These are phyloP conservation scores for Solanum pimpinellifolium DNA, from an alignment of 257 asterid species.

Conservation along the genomic window DNA sequence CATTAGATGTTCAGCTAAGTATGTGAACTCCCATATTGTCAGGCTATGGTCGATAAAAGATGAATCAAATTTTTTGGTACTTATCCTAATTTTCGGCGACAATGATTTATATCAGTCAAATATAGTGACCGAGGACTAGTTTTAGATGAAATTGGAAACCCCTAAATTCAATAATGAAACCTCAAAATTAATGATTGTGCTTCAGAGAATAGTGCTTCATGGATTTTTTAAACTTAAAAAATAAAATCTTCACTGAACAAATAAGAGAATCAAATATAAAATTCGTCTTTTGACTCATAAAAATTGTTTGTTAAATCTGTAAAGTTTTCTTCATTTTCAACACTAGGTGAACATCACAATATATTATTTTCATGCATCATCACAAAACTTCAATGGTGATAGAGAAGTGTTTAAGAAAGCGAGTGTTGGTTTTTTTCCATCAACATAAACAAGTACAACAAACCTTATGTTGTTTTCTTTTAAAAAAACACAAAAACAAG, in stretches of 20 bases:
- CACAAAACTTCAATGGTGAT: neutral
- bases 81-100: neutral
- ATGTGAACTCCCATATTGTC: too few relatives aligned
- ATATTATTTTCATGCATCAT: neutral
- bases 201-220: neutral
- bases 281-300: neutral
- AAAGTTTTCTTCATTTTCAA: neutral
- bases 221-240: neutral
- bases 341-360: neutral
- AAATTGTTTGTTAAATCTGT: neutral
- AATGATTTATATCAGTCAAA: too few relatives aligned
- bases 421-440: neutral
- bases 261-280: neutral
- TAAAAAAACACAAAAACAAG: neutral
- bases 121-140: neutral
- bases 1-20: too few relatives aligned
- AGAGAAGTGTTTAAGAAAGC: neutral
- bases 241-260: neutral
- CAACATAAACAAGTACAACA: neutral
- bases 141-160: neutral
- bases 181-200: neutral
- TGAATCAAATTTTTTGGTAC: neutral
- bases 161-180: neutral
- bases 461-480: neutral
- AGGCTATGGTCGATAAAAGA: neutral